phyloP scores from a whole-genome alignment of 2,329 filamentous ascomycete genomes.

The Trichoderma arundinaceum region DNA sequence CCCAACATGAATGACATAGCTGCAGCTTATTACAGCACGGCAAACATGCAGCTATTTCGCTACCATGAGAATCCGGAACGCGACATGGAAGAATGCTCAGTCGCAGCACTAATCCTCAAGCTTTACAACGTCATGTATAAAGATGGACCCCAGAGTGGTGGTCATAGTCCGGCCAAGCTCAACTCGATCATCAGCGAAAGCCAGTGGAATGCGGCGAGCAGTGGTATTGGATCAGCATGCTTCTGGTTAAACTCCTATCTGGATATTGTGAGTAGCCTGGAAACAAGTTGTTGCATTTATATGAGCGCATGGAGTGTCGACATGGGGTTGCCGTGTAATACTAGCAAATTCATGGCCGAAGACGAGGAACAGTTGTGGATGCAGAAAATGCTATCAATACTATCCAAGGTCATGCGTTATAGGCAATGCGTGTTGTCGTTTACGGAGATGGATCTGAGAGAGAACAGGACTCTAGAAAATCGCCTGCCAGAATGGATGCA shows the following conservation, averaged over 20 bases:
- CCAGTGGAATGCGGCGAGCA: slow-evolving; percentile 80
- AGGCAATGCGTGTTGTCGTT: slow-evolving; percentile 70
- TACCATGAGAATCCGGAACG: slow-evolving; percentile 83
- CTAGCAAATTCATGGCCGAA: slow-evolving; percentile 53
- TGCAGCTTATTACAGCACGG: slow-evolving; percentile 81
- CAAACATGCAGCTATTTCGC: slow-evolving; percentile 76
- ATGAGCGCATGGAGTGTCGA: slow-evolving; percentile 94
- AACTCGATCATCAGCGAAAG: slow-evolving; percentile 78
- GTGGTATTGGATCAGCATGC: slow-evolving; percentile 82
- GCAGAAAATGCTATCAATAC: slow-evolving; percentile 84
- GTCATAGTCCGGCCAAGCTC: slow-evolving; percentile 75
- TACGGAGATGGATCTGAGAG: slow-evolving; percentile 63
- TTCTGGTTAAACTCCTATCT: slow-evolving; percentile 94
- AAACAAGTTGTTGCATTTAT: slow-evolving; percentile 83
- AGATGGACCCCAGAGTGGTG: slow-evolving; percentile 84
- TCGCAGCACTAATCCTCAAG: slow-evolving; percentile 85
- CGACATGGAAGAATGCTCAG: slow-evolving; percentile 82
- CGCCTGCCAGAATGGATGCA: slow-evolving; percentile 77
- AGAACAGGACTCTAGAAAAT: slow-evolving; percentile 67
- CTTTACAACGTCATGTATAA: slow-evolving; percentile 94
- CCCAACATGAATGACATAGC: slow-evolving; percentile 78
- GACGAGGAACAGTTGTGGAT: slow-evolving; percentile 85
- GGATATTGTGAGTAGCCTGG: slow-evolving; percentile 86
- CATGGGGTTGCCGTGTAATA: slow-evolving; percentile 61
- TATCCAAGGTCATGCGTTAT: slow-evolving; percentile 87